Evolutionary conservation across 805 yeast genomes (phyloP), one percentile per base, ranked within the genome.

Genomic region (Metschnikowia cerradonensis): DNA sequence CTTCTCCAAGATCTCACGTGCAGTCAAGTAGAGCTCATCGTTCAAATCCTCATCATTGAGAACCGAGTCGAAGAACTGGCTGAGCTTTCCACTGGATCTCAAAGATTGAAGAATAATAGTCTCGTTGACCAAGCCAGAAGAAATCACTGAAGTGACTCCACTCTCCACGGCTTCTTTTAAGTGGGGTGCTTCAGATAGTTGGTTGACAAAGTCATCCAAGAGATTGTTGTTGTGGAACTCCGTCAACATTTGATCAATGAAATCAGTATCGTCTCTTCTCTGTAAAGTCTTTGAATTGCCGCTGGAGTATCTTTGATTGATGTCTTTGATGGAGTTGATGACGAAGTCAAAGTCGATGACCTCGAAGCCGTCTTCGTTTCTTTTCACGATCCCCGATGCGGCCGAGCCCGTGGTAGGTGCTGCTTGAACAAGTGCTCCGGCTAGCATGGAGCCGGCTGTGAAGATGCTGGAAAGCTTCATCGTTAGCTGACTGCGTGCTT

Each of bases 381-480:
- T 47, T 35, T 59, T 58, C 20, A 47, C 45, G 17, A 54, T 48
- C 20, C 45, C 52, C 30, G 52, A 31, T 2, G 54, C 53, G 5
- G 54, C 39, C 3, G 56, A 39, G n/a, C 54, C 50, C 6, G 49
- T 38, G 17, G 60, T 49, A 20, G 67, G 63, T 6, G 65, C 65
- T n/a, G 67, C 66, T 11, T 37, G 44, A 11, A 56, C 65, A 35
- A 65, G 41, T n/a, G 53, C 44, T n/a, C 59, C 52, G 6, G 61
- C 46, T 22, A 59, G 43, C 26, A 57, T 42, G n/a, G 62, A 42
- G 17, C 60, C 59, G 19, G 56, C 45, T 23, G 63, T 51, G 34
- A 60, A 49, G 31, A 60, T 46, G 30, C 53, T 38, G 15, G 58
- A 52, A 26, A 64, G 52, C 50, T 52, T 64, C 68, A 64, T 64